Base-by-base conservation (phyloP, 176 grass and related monocot genomes). In the Rhipidocladum racemiflorum region DNA sequence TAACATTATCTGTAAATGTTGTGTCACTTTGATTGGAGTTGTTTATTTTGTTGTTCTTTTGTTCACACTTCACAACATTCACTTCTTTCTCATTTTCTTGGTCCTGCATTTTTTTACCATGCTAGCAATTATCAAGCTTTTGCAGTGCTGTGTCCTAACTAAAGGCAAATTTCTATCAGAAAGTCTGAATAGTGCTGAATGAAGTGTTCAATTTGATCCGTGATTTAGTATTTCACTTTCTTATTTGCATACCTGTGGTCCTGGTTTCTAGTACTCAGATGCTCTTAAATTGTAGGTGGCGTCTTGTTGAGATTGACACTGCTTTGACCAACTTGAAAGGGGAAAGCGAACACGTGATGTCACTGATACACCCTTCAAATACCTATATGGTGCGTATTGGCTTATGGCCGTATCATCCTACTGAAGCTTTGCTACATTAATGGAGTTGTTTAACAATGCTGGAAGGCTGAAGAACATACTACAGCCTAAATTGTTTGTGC, bases 361-460 rank as follows among this genome's bases (percentile, higher is more conserved):
- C 95, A 70, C 74, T 98, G 46, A 95, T 98, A 92, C 72, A 93
- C 86, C 95, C 95, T 88, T 89, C 95, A 76, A 88, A 90, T 62
- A 98, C 95, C 7, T 97, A 91, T 75, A 98, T 98, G 95, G 92
- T 98, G 73, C 76, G 30, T 30, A 1, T 30, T 2, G 30, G 73
- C 76, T 1, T 30, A 1, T 30, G 1, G 30, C 30, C 30, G 65
- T 79, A 68, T 76, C 87, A 45, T 87, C 62, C 15, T 63, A 43
- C 43, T 76, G 49, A 17, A 66, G 29, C 29, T 42, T 72, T 64
- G 16, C 51, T 68, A 39, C 57, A 24, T 34, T 86, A 72, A 25
- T 72, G 38, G 17, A 4, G 14, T 55, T 77, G 21, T 32, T 78
- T 77, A 50, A 56, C 7, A 23, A 29, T 43, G 4, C 35, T 34